A percentile compares a stretch with the other conserved stretches of the same genome.
These are phyloP conservation scores for Leucosporidium creatinivorum DNA, from an alignment of 768 basidiomycete species.

Conservation along the genomic window DNA sequence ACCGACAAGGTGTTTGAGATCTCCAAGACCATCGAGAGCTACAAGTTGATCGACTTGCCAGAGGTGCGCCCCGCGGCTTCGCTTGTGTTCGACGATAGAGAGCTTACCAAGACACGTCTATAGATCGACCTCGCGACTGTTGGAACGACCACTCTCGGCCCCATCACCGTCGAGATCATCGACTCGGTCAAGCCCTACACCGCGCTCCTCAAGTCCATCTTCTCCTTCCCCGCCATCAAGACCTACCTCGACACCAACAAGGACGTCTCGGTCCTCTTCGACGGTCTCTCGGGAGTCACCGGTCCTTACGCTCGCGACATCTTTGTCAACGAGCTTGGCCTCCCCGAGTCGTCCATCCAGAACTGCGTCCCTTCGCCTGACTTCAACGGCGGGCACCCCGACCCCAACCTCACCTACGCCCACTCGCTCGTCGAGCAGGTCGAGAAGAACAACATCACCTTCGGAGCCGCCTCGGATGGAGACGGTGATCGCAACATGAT, in stretches of 20 bases:
- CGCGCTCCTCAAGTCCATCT: conserved; percentile 72
- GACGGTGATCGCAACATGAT: conserved; percentile 99
- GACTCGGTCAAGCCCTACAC: conserved; percentile 90
- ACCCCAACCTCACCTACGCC: conserved; percentile 97
- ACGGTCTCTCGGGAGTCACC: conserved; percentile 92
- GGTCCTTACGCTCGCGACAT: conserved; percentile 90
- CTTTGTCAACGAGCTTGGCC: conserved; percentile 71
- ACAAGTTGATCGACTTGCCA: conserved; percentile 72
- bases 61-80: conserved; percentile 50
- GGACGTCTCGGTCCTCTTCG: conserved; percentile 82
- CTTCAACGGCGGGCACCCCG: conserved; percentile 96
- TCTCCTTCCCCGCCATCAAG: conserved; percentile 89
- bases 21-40: conserved; percentile 75
- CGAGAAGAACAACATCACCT: conserved; percentile 73
- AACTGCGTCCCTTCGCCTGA: conserved; percentile 87
- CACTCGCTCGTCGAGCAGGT: conserved; percentile 87
- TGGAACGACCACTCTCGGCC: conserved; percentile 71
- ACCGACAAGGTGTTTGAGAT: conserved; percentile 92
- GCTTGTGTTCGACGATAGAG: neutral
- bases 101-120: neutral
- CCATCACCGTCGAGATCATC: conserved; percentile 77
- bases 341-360: conserved; percentile 72
- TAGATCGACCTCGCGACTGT: conserved; percentile 79
- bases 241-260: conserved; percentile 65
- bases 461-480: conserved; percentile 94